These are phyloP conservation scores for Hemileccinum rubropunctum DNA, from an alignment of 768 basidiomycete genomes.

Conservation along the genomic window DNA sequence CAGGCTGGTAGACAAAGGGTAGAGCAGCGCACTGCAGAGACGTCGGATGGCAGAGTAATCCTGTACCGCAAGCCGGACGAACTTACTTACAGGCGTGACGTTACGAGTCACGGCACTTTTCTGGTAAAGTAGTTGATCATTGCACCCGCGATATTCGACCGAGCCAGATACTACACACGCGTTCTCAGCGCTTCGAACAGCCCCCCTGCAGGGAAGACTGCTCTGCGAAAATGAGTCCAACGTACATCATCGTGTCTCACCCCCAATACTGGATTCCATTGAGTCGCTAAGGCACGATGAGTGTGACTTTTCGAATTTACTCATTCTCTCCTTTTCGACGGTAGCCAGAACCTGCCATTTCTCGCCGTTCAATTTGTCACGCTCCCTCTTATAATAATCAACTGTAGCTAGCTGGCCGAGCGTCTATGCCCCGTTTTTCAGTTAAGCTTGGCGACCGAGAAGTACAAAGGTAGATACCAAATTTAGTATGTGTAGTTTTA, in stretches of 20 bases:
- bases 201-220: not conserved
- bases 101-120: constrained; percentile 34
- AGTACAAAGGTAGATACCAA: constrained; percentile 16
- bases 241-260: not conserved
- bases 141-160: constrained; percentile 19
- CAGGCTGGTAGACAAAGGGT: constrained; percentile 9
- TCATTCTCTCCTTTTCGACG: not conserved
- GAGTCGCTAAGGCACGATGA: too few relatives aligned
- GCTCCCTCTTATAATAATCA: not conserved
- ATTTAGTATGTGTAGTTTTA: constrained; percentile 29
- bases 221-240: not conserved
- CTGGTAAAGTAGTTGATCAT: constrained; percentile 34
- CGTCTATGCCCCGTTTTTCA: not conserved
- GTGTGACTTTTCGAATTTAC: not conserved
- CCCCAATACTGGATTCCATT: not conserved
- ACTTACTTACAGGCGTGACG: constrained; percentile 38
- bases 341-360: not conserved
- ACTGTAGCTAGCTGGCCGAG: not conserved
- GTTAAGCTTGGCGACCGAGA: not conserved
- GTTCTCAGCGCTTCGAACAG: not conserved
- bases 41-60: constrained; percentile 27
- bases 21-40: constrained; percentile 10
- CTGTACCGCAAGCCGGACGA: constrained; percentile 28
- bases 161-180: not conserved
- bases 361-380: not conserved